Conservation (phyloP, 768 basidiomycete genomes). For the Panus rudis region DNA sequence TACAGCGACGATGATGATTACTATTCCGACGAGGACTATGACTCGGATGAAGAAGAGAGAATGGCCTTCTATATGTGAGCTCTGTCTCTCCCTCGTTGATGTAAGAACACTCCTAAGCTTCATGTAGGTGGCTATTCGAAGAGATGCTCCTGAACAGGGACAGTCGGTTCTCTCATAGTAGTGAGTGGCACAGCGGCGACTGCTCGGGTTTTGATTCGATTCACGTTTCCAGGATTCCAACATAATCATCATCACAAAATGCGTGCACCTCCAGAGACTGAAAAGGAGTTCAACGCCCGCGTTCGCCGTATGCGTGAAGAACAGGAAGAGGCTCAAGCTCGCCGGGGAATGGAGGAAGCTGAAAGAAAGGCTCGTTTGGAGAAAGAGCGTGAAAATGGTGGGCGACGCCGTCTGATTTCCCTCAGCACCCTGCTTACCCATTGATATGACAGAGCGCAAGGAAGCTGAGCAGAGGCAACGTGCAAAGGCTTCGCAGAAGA, state of each 20-base stretch:
- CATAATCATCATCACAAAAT: constrained; percentile 17
- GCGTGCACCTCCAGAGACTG: constrained; percentile 36
- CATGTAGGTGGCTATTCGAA: constrained; percentile 41
- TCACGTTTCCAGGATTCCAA: no score
- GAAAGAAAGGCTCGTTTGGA: constrained; percentile 39
- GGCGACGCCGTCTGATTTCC: constrained; percentile 3
- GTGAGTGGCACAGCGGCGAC: no score
- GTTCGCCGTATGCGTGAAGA: constrained; percentile 44
- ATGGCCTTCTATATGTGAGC: constrained; percentile 42
- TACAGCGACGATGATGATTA: constrained; percentile 28
- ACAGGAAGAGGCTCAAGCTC: constrained; percentile 45
- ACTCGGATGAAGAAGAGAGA: constrained; percentile 21
- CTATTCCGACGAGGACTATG: constrained; percentile 20
- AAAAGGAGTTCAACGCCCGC: constrained; percentile 47
- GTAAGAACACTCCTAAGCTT: constrained; percentile 6
- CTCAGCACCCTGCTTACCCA: not conserved
- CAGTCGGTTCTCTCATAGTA: constrained; percentile 18
- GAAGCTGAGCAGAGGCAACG: constrained; percentile 55
- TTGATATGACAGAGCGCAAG: constrained; percentile 33
- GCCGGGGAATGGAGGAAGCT: constrained; percentile 43
- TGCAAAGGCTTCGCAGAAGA: constrained; percentile 46
- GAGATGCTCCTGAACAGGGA: constrained; percentile 34
- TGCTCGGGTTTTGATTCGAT: no score
- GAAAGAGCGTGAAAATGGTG: constrained; percentile 47
- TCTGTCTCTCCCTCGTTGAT: not conserved